Conservation (phyloP, 495 filamentous ascomycete genomes). For the Zalerion maritima region DNA sequence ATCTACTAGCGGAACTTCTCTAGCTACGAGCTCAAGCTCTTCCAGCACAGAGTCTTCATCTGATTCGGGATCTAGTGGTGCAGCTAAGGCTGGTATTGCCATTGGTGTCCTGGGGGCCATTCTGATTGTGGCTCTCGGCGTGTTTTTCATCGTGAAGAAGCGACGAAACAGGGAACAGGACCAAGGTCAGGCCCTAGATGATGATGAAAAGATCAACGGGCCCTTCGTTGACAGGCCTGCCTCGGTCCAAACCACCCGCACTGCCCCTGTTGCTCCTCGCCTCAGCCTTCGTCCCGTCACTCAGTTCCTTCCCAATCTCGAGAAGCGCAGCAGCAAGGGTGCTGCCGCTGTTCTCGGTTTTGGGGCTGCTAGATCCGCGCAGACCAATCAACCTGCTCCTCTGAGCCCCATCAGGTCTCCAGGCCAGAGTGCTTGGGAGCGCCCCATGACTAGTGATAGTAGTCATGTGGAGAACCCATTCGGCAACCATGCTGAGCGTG, state of each 20-base stretch:
- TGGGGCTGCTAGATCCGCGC: constrained; percentile 23
- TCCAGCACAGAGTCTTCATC: constrained; percentile 16
- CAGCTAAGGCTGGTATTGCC: constrained; percentile 69
- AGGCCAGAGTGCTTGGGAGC: constrained; percentile 19
- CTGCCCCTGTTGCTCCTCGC: constrained; percentile 46
- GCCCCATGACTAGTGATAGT: constrained; percentile 29
- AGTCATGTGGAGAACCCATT: constrained; percentile 36
- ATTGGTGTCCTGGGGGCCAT: constrained; percentile 61
- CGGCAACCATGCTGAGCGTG: constrained; percentile 27
- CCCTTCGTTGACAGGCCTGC: constrained; percentile 26
- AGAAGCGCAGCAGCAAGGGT: constrained; percentile 32
- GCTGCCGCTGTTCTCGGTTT: constrained; percentile 25
- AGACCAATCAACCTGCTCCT: constrained; percentile 8
- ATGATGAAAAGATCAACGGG: constrained; percentile 42
- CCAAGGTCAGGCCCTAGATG: constrained; percentile 29
- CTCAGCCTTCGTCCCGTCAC: constrained; percentile 80
- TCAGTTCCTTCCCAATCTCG: constrained; percentile 65
- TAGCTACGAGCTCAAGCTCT: constrained; percentile 10
- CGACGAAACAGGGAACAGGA: constrained; percentile 33
- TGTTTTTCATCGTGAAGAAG: constrained; percentile 55
- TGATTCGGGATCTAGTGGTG: constrained; percentile 42
- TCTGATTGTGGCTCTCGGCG: constrained; percentile 41
- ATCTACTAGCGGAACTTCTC: constrained; percentile 12
- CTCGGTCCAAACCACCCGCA: constrained; percentile 23
- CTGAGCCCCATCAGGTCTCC: too few species aligned